A percentile compares a stretch with the other conserved stretches of the same genome.
These are phyloP conservation scores for Claviceps capensis DNA, from an alignment of 2,329 filamentous ascomycete genomes.

Conservation along the genomic window DNA sequence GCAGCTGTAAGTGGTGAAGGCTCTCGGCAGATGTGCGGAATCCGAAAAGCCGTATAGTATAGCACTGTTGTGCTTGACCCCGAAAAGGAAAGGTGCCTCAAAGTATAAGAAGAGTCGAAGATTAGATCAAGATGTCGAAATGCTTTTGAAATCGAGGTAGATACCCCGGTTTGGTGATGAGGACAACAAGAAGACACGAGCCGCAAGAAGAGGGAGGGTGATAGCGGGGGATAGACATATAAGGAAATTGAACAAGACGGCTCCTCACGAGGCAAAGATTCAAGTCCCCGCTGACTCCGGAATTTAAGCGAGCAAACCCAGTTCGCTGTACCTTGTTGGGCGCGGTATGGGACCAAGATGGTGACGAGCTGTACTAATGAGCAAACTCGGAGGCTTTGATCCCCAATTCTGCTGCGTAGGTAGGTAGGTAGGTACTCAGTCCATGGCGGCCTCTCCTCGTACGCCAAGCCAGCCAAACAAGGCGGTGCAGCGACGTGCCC, in stretches of 20 bases:
- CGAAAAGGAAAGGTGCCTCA: no score
- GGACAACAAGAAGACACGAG: slow-evolving; percentile 10
- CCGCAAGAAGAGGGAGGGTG: slow-evolving; percentile 11
- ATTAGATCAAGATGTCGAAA: neutral
- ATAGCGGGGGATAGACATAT: slow-evolving; percentile 21
- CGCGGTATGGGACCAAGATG: slow-evolving; percentile 17
- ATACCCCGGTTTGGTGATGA: neutral
- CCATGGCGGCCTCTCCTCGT: neutral
- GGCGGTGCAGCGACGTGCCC: slow-evolving; percentile 8
- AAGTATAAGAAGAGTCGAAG: no score
- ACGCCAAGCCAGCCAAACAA: slow-evolving; percentile 3
- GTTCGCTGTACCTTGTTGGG: slow-evolving; percentile 9
- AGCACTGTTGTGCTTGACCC: no score
- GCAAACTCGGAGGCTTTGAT: slow-evolving; percentile 9
- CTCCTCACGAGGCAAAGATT: slow-evolving; percentile 1
- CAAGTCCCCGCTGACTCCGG: slow-evolving; percentile 2
- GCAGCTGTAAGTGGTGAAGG: neutral
- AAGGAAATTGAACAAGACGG: slow-evolving; percentile 13
- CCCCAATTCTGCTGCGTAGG: slow-evolving; percentile 1
- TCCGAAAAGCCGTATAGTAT: no score
- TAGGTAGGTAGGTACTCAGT: neutral
- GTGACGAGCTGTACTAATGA: slow-evolving; percentile 17
- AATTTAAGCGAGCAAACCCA: slow-evolving; percentile 6
- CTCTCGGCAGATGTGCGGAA: neutral
- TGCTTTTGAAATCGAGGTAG: neutral